Evolutionary conservation across 1,284 basidiomycete species (phyloP), one percentile per base, ranked within the genome.

Genomic region (Cerioporus squamosus): DNA sequence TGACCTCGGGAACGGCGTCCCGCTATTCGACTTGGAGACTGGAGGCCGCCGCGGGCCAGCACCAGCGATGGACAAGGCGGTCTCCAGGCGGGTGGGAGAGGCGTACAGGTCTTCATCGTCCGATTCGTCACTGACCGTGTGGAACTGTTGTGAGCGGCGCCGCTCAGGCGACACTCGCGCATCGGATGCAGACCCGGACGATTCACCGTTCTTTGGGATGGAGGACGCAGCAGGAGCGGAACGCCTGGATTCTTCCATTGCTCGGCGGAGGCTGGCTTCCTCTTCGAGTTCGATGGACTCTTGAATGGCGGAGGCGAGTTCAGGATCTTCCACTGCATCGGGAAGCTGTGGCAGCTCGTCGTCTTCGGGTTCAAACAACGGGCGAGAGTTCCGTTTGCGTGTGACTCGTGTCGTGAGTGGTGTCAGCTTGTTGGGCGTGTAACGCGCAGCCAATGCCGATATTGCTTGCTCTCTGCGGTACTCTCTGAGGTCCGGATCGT

Each of bases 401-500:
- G 61, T 66, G 46, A 55, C 68, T 56, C 67, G 76, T 10, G 71
- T 72, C 20, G 66, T 70, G 24, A 70, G 62, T n/a, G 74, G 70
- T 7, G 71, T 67, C 10, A 74, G 64, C 44, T 76, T 77, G 62
- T 79, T 83, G 5, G 80, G 79, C 0, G 80, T 75, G 54, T 84
- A 80, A 18, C 91, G 81, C 31, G 75, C 77, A 6, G 81, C 80
- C 36, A 93, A 82, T 1, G 87, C 88, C 24, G 84, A 75, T 17
- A 94, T 75, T 1, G 90, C 86, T 75, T 88, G 85, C 46, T 80
- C 80, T 29, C 85, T 81, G 59, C 84, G 86, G 68, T 87, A 85
- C 64, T 86, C 82, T 20, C 84, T 81, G 53, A 94, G 74, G 66
- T 94, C 91, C 3, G 83, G 76, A 70, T 94, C 91, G 20, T 75